Percentiles rank a stretch among this genome's conserved stretches.
Evolutionary conservation across 1,139 yeast species (phyloP).

Genomic region (Suhomyces wounanorum): DNA sequence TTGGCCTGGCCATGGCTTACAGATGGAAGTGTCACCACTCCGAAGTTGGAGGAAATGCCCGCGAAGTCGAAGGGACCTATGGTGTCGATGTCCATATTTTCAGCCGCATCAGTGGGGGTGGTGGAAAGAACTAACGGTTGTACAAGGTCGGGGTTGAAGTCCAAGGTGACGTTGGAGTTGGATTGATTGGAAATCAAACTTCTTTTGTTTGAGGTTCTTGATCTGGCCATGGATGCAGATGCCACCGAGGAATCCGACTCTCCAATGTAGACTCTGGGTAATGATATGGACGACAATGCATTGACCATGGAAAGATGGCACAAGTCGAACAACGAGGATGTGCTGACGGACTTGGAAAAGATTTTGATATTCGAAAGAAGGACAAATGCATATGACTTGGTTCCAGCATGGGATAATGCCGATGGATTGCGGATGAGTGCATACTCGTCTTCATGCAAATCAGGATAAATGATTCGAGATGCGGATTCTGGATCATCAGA

Average conservation of each 20-base stretch:
- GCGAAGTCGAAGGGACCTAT: constrained; percentile 18
- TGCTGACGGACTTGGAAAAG: constrained; percentile 72
- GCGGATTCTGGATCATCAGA: constrained; percentile 31
- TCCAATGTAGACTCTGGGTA: constrained; percentile 69
- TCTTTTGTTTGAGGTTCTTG: constrained; percentile 49
- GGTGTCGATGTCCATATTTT: constrained; percentile 11
- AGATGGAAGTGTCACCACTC: constrained; percentile 51
- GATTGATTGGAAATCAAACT: constrained; percentile 16
- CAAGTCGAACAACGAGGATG: constrained; percentile 62
- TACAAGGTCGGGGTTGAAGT: constrained; percentile 26
- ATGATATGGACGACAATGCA: constrained; percentile 59
- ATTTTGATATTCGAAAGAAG: constrained; percentile 76
- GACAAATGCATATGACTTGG: constrained; percentile 56
- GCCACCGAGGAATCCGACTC: constrained; percentile 31
- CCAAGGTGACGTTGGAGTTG: constrained; percentile 34
- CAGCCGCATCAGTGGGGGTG: constrained; percentile 15
- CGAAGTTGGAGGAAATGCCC: constrained; percentile 64
- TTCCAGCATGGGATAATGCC: constrained; percentile 22
- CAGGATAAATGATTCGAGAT: constrained; percentile 34
- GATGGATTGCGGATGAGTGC: constrained; percentile 18
- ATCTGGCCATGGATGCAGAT: constrained; percentile 43
- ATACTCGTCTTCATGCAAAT: constrained; percentile 27
- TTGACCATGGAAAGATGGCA: constrained; percentile 70
- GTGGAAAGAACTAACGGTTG: constrained; percentile 35
- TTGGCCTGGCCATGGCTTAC: constrained; percentile 26